These are phyloP conservation scores for Sporopachydermia lactativora DNA, from an alignment of 805 yeast genomes.

Conservation along the genomic window DNA sequence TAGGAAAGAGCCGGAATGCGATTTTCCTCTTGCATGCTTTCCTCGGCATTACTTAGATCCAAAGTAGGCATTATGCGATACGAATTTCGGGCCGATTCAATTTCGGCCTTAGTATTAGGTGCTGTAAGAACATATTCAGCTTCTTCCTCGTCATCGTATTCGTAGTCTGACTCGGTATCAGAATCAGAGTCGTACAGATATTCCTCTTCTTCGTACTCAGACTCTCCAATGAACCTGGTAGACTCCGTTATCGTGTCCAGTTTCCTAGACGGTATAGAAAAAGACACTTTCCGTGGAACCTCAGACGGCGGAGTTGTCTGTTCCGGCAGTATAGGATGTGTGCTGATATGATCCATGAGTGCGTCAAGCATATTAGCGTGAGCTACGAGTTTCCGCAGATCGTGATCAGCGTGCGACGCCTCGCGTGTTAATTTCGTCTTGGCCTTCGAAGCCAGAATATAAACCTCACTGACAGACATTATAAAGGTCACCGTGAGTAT, in stretches of 20 bases:
- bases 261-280: background rate
- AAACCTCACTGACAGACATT: slow-evolving; percentile 6
- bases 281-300: background rate
- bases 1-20: slow-evolving; percentile 9
- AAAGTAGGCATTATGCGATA: slow-evolving; percentile 10
- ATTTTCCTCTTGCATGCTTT: slow-evolving; percentile 8
- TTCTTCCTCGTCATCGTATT: slow-evolving; percentile 13
- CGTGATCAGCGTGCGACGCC: slow-evolving; percentile 14
- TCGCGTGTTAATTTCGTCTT: slow-evolving; percentile 22
- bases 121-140: slow-evolving; percentile 5
- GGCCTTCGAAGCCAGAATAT: slow-evolving; percentile 37
- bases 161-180: slow-evolving; percentile 16
- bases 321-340: background rate
- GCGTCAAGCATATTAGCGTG: slow-evolving; percentile 17
- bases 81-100: slow-evolving; percentile 5
- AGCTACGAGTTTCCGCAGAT: slow-evolving; percentile 13
- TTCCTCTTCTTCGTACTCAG: slow-evolving; percentile 1
- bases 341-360: slow-evolving; percentile 14
- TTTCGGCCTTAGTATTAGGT: slow-evolving; percentile 5
- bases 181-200: slow-evolving; percentile 18
- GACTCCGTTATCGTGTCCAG: background rate
- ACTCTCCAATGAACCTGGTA: background rate
- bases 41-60: slow-evolving; percentile 9
- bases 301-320: background rate
- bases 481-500: slow-evolving; percentile 23